Conservation (phyloP, 768 basidiomycete genomes). For the Auricularia sp. region DNA sequence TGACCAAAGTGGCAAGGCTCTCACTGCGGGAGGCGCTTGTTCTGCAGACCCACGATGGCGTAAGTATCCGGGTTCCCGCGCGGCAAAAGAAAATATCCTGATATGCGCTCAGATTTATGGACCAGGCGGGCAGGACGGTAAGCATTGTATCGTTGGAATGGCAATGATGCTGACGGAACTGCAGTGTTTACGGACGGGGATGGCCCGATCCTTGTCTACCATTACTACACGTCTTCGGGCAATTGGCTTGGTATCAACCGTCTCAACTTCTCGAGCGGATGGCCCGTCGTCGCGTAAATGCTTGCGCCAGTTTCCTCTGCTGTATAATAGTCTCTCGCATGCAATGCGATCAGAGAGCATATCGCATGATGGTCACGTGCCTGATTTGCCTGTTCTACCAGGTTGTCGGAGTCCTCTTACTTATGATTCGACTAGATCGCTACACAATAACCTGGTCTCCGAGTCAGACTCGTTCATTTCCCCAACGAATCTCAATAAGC, state of each 20-base stretch:
- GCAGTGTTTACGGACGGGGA: slow-evolving; percentile 32
- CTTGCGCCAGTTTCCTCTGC: background rate
- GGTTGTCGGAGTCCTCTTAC: no score
- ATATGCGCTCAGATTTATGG: slow-evolving; percentile 31
- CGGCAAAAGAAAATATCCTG: background rate
- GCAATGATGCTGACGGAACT: background rate
- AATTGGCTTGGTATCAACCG: slow-evolving; percentile 38
- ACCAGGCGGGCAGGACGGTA: slow-evolving; percentile 42
- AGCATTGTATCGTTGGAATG: background rate
- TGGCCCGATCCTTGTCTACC: slow-evolving; percentile 40
- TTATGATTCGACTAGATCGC: no score
- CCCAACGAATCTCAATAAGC: no score
- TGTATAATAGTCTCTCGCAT: no score
- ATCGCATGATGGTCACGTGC: no score
- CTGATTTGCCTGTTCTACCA: no score
- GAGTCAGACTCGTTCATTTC: no score
- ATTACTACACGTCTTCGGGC: slow-evolving; percentile 40
- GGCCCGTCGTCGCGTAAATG: slow-evolving; percentile 28
- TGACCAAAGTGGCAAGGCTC: slow-evolving; percentile 34
- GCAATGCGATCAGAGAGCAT: no score
- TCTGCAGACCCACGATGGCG: slow-evolving; percentile 33
- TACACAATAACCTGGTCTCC: no score
- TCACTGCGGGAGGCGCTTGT: slow-evolving; percentile 39
- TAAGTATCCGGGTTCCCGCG: slow-evolving; percentile 13
- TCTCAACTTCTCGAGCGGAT: slow-evolving; percentile 39